Conservation (phyloP, 257 asterid genomes). For the Forsythia viridissima region DNA sequence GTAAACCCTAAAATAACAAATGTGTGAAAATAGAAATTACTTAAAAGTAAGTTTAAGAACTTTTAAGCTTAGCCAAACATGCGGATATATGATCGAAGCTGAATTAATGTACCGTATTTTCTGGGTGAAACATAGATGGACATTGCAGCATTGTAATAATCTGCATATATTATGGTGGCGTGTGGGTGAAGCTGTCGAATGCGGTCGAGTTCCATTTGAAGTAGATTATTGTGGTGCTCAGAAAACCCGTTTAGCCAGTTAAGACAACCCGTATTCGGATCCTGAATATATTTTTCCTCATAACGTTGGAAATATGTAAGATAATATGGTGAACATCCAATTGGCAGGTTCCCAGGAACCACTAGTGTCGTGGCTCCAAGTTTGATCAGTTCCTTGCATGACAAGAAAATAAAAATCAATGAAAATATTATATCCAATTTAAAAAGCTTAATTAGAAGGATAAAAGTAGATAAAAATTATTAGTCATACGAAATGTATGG, state of each 20-base stretch:
- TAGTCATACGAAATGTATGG: too few relatives aligned
- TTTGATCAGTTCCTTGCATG: conserved; percentile 32
- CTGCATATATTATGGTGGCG: conserved; percentile 41
- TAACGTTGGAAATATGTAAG: background rate
- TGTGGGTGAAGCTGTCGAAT: conserved; percentile 26
- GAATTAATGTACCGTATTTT: conserved; percentile 22
- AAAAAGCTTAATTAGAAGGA: too few relatives aligned
- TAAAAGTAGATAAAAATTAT: too few relatives aligned
- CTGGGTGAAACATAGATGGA: conserved; percentile 19
- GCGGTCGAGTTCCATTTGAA: conserved; percentile 25
- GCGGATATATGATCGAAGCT: background rate
- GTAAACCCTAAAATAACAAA: conserved; percentile 36
- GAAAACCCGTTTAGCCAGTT: conserved; percentile 35
- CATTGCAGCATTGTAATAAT: conserved; percentile 44
- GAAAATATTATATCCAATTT: too few relatives aligned
- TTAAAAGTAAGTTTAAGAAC: background rate
- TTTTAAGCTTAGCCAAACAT: background rate
- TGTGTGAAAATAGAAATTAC: too few relatives aligned
- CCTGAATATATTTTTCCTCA: conserved; percentile 15
- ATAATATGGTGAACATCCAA: conserved; percentile 27
- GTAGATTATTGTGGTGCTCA: conserved; percentile 30
- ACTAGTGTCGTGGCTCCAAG: conserved; percentile 34
- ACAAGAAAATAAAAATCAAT: too few relatives aligned
- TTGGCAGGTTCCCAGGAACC: conserved; percentile 38
- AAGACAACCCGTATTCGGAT: conserved; percentile 36